Base-by-base conservation (phyloP, 441 rosid genomes). In the Eruca vesicaria region DNA sequence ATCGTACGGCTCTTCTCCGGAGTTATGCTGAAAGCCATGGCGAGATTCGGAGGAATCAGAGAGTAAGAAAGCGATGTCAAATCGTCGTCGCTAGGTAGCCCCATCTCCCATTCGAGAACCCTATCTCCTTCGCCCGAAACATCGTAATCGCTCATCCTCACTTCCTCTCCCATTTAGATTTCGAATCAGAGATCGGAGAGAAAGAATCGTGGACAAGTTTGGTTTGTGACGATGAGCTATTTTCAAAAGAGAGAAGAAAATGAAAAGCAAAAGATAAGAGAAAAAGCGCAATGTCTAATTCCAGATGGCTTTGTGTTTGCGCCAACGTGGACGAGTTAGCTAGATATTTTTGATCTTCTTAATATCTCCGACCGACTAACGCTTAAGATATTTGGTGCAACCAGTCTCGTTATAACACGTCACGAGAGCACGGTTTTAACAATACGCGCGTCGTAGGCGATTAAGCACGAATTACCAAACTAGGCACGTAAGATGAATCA, bases 251-350 rank as follows among this genome's bases (percentile, higher is more conserved):
- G 66, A 68, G 16, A 20, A 45, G 53, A 45, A 38, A 32, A 52
- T n/a, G 18, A 4, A 45, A 45, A 45, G 20, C 10, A n/a, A 45
- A 45, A 45, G 53, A 45, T 45, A 45, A 45, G 53, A 45, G 53
- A 15, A 45, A 43, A 89, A 84, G 95, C 79, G 88, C 83, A 86
- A 80, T 67, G 76, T 87, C 76, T 55, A 82, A 84, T 82, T 88
- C 93, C 96, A 86, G 85, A 84, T 84, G 77, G 83, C 79, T 71
- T 20, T 66, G 55, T 6, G 33, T 7, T 5, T 2, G 5, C 71
- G 92, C 95, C 90, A 53, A 84, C 96, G 96, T 94, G 99, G 98
- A 88, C 87, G 84, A 79, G 71, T 86, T 53, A 76, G 70, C 79
- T 65, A 86, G 93, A 94, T 92, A 92, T 92, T 92, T 92, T 86